Evolutionary conservation across 352 stramenopile genomes (phyloP).

Genomic region (Phytopythium cucurbitacearum): DNA sequence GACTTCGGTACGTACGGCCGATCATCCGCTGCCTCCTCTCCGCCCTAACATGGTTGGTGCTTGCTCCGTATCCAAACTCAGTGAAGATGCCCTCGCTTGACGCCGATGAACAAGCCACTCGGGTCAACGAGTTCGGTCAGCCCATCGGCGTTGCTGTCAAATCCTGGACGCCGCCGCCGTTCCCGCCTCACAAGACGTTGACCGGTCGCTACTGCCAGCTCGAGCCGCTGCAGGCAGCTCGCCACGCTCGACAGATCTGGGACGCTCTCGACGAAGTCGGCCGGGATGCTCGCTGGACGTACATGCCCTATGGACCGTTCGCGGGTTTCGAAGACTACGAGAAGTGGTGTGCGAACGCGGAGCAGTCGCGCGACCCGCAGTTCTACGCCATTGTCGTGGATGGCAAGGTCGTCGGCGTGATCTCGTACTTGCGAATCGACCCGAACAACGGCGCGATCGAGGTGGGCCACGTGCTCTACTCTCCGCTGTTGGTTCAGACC

Average conservation of each 20-base stretch:
- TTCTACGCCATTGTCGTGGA: slow-evolving; percentile 17
- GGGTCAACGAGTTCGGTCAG: slow-evolving; percentile 8
- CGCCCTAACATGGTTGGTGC: too few relatives aligned
- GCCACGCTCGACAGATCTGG: slow-evolving; percentile 9
- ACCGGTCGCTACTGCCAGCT: slow-evolving; percentile 9
- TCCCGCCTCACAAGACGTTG: slow-evolving; percentile 6
- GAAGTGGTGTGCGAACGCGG: slow-evolving; percentile 3
- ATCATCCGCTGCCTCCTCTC: too few relatives aligned
- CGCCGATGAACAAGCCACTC: not conserved
- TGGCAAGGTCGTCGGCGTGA: slow-evolving; percentile 2
- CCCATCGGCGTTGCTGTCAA: slow-evolving; percentile 5
- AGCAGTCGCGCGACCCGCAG: slow-evolving; percentile 2
- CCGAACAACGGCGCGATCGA: slow-evolving; percentile 12
- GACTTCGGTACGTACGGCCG: too few relatives aligned
- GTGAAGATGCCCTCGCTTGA: not conserved
- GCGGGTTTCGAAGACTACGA: slow-evolving; percentile 6
- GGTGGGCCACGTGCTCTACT: slow-evolving; percentile 12
- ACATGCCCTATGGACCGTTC: slow-evolving; percentile 11
- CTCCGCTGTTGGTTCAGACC: slow-evolving; percentile 6
- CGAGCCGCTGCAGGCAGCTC: slow-evolving; percentile 4
- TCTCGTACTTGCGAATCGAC: slow-evolving; percentile 8
- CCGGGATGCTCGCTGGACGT: slow-evolving; percentile 11
- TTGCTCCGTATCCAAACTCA: too few relatives aligned
- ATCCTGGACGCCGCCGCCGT: slow-evolving; percentile 7
- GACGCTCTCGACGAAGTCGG: slow-evolving; percentile 6